phyloP scores from a whole-genome alignment of 805 yeast species.

The Cyberlindnera lachancei region DNA sequence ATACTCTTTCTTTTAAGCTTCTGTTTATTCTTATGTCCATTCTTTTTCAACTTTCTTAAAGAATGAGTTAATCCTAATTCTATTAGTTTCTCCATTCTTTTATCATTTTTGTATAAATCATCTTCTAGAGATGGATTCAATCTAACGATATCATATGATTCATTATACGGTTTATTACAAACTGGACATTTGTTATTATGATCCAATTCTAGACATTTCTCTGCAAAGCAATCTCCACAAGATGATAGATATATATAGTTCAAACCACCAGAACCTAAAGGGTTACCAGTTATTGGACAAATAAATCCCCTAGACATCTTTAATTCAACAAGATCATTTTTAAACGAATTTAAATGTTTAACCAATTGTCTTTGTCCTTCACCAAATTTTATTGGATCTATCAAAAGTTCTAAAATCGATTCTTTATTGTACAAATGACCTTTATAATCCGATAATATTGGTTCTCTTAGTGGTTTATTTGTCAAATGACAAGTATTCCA shows the following conservation, averaged over 20 bases:
- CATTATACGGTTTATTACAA: slow-evolving; percentile 26
- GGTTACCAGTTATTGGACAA: slow-evolving; percentile 33
- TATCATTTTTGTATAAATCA: slow-evolving; percentile 15
- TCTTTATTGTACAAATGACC: slow-evolving; percentile 66
- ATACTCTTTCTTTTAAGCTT: too few relatives aligned
- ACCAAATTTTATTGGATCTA: slow-evolving; percentile 28
- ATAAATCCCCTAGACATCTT: slow-evolving; percentile 28
- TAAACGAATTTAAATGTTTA: slow-evolving; percentile 29
- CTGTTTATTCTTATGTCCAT: background rate
- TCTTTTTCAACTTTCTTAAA: slow-evolving; percentile 17
- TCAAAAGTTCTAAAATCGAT: slow-evolving; percentile 47
- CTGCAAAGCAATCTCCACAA: slow-evolving; percentile 37
- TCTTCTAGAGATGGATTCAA: slow-evolving; percentile 25
- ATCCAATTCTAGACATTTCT: slow-evolving; percentile 23
- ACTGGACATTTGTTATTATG: slow-evolving; percentile 29
- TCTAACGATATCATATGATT: slow-evolving; percentile 28
- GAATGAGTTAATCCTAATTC: slow-evolving; percentile 30
- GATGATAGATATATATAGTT: slow-evolving; percentile 38
- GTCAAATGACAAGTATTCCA: slow-evolving; percentile 44
- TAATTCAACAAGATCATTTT: slow-evolving; percentile 39
- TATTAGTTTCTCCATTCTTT: slow-evolving; percentile 20
- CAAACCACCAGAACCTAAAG: slow-evolving; percentile 28
- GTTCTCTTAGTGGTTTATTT: slow-evolving; percentile 35
- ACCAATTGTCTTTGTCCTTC: slow-evolving; percentile 21
- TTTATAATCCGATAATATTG: slow-evolving; percentile 58